Base-by-base conservation (phyloP, 345 rosid species). In the Dipteronia sinensis region DNA sequence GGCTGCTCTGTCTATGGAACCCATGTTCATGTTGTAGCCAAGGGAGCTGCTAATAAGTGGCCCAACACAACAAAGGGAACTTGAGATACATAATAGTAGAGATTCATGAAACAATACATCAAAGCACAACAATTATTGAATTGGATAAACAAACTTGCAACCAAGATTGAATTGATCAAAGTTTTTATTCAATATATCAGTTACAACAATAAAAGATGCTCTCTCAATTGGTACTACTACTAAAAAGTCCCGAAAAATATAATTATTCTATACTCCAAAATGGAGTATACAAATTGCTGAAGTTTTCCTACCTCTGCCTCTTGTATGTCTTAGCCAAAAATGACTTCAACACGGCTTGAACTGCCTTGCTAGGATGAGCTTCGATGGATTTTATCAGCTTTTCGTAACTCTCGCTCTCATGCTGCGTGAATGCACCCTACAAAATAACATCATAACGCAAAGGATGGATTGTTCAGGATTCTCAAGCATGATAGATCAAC, bases 291-390 rank as follows among this genome's bases (percentile, higher is more conserved):
- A 73, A 75, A 75, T 19, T 0, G 70, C 3, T 47, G 44, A 74
- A 25, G 34, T 4, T 65, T 4, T 65, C 38, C 62, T 55, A 82
- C 74, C 82, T 86, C 82, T 75, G 82, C 75, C 89, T 86, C 85
- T 84, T 84, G 85, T 84, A 84, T 79, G 84, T 86, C 79, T 84
- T 86, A 10, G 67, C 84, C 75, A 82, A 53, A 51, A 86, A 86
- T 6, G 89, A 83, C 77, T 84, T 84, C 80, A 86, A 73, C 49
- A 86, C 81, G 31, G 83, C 83, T 63, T 81, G 83, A 59, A 86
- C 83, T 42, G 87, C 79, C 61, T 79, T 76, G 73, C 67, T 77
- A 5, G 85, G 87, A 77, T 83, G 89, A 68, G 83, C 85, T 76
- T 86, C 89, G 27, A 86, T 84, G 42, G 84, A 68, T 51, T 74